Base-by-base conservation (phyloP, 2,329 filamentous ascomycete genomes). In the Talaromyces sp. region DNA sequence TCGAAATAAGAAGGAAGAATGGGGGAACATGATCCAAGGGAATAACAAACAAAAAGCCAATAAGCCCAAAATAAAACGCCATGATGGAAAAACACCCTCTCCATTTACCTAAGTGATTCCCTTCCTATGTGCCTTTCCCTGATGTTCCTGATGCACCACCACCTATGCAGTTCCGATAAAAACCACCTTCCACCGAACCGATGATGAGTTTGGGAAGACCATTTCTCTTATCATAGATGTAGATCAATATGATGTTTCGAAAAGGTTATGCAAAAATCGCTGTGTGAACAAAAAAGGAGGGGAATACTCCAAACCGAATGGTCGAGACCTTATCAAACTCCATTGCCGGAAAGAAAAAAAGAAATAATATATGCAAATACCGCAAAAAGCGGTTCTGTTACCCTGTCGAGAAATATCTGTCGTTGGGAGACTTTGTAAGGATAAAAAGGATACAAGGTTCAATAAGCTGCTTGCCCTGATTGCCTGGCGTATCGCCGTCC, bases 381-480 rank as follows among this genome's bases (percentile, higher is more conserved):
- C 45, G 51, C 51, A 41, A 53, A 5, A 43, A 43, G 8, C 15
- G 40, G 52, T 35, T 22, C n/a, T 33, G 31, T 35, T 54, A 39
- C 45, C 33, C 10, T 36, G 17, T 45, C n/a, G 36, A 35, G 19
- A 28, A 45, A 43, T 9, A 37, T 45, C 57, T 58, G 57, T 58
- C 57, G 57, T n/a, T 55, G 41, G 40, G 45, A 35, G 31, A 48
- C 45, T 33, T 46, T 48, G 45, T 40, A 25, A 15, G 11, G 33
- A 19, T 46, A 13, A 9, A 19, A 37, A 48, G 39, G 7, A 15
- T n/a, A 5, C 17, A 4, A 50, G n/a, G 21, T 31, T 50, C 43
- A 56, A 21, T 59, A 48, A 21, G 33, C 55, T 52, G 55, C 13
- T 46, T 57, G 55, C 9, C 46, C 33, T 61, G 39, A n/a, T n/a